A percentile compares a stretch with the other conserved stretches of the same genome.
Evolutionary conservation across 1,139 yeast genomes (phyloP).

Genomic region (Magnusiomyces sp.): DNA sequence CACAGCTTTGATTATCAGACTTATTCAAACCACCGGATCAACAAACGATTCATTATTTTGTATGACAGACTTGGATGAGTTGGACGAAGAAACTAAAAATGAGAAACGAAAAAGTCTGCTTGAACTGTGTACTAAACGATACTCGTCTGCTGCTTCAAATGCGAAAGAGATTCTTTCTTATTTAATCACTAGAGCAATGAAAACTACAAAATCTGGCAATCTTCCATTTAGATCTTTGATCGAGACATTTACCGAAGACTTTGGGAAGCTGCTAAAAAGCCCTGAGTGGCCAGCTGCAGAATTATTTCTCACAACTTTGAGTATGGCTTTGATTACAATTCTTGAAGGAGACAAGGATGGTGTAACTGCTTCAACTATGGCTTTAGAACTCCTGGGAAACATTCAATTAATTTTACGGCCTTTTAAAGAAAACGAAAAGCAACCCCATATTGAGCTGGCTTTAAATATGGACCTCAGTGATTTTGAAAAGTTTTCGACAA

Average conservation of each 20-base stretch:
- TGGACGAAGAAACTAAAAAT: conserved; percentile 10
- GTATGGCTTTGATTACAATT: conserved; percentile 35
- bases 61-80: conserved; percentile 12
- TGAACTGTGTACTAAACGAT: conserved; percentile 14
- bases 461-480: conserved; percentile 8
- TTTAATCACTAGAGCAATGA: conserved; percentile 21
- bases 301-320: conserved; percentile 37
- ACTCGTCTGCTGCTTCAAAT: conserved; percentile 35
- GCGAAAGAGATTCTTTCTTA: conserved; percentile 31
- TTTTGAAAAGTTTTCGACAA: conserved; percentile 11
- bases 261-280: conserved; percentile 38
- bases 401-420: conserved; percentile 36
- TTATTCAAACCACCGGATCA: conserved; percentile 40
- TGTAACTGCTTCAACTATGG: conserved; percentile 24
- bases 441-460: conserved; percentile 9
- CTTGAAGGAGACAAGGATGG: conserved; percentile 16
- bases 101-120: neutral
- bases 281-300: conserved; percentile 62
- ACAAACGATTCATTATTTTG: conserved; percentile 19
- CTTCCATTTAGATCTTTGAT: conserved; percentile 29
- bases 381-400: conserved; percentile 48
- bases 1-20: conserved; percentile 38
- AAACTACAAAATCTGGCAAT: conserved; percentile 22
- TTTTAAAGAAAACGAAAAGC: too few species aligned
- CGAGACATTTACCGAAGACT: conserved; percentile 49